Conservation (phyloP, 495 filamentous ascomycete species). For the Penicillium simplicissimum region DNA sequence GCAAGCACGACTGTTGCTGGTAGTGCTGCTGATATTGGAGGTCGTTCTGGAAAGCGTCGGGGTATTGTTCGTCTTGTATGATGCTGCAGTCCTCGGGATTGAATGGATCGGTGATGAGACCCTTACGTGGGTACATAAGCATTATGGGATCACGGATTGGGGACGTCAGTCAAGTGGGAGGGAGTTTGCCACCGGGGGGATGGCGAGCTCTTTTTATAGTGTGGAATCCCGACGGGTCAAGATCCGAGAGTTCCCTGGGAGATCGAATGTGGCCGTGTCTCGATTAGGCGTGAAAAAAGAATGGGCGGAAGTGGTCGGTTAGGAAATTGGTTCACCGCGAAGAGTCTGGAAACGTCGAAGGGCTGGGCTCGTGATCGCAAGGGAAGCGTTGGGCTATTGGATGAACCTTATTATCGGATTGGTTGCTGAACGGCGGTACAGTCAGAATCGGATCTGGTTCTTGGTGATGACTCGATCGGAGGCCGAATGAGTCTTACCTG, state of each 20-base stretch:
- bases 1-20: constrained; percentile 26
- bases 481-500: constrained; percentile 15
- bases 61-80: constrained; percentile 50
- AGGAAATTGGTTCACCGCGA: constrained; percentile 15
- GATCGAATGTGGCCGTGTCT: constrained; percentile 21
- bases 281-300: constrained; percentile 2
- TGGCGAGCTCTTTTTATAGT: constrained; percentile 34
- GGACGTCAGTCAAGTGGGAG: constrained; percentile 34
- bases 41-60: constrained; percentile 36
- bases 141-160: constrained; percentile 41
- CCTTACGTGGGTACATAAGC: constrained; percentile 53
- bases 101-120: constrained; percentile 48
- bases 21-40: constrained; percentile 27
- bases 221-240: constrained; percentile 33
- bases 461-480: constrained; percentile 26
- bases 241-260: constrained; percentile 32
- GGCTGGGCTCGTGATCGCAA: constrained; percentile 22
- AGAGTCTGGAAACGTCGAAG: constrained; percentile 42
- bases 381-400: constrained; percentile 7
- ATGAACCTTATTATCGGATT: constrained; percentile 24
- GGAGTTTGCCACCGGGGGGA: constrained; percentile 38
- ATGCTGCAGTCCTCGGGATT: constrained; percentile 40
- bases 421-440: constrained; percentile 2
- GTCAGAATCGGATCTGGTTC: constrained; percentile 22
- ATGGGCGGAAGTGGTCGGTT: constrained; percentile 8